Base-by-base conservation (phyloP, 768 basidiomycete species). In the Trametopsis cervina region DNA sequence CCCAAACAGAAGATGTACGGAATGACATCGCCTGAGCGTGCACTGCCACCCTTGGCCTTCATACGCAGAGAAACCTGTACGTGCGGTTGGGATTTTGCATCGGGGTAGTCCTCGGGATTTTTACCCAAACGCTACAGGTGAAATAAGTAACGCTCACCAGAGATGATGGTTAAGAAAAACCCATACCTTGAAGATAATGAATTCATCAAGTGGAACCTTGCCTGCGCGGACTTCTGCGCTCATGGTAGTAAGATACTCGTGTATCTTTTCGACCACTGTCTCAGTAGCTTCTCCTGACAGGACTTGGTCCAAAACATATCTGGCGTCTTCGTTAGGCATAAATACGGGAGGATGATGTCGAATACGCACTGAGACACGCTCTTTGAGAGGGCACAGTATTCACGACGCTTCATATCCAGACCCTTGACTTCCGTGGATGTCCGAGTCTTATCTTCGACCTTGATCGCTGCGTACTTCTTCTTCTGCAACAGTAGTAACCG, bases 401-500 rank as follows among this genome's bases (percentile, higher is more conserved):
- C 96, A 73, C 96, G 74, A 39, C 96, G 82, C 66, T 98, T 98
- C 96, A 99, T 98, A 67, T 99, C 96, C 20, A 99, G 70, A 66
- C 96, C 96, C 60, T 99, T 99, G 64, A 99, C 73, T 60, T 99
- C 96, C 1, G 80, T 88, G 12, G 78, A 80, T 0, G 88, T 85
- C 48, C 78, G 75, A 0, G 77, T 75, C 22, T 82, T 82, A 54
- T 92, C 89, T 57, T 93, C 90, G 36, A 97, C 81, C 68, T 96
- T 97, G 63, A 97, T 73, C 0, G 96, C 96, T 0, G 96, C 96
- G 56, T 99, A 99, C 67, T 99, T 98, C 74, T 99, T 99, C 77
- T 99, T 99, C 61, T 98, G 95, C 46, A 99, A 69, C 10, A 99
- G 76, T 1, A 99, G 68, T 36, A 99, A 73, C 0, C 96, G 81